A percentile compares a stretch with the other conserved stretches of the same genome.
Conservation (phyloP, 2,329 filamentous ascomycete genomes). For the Trichoderma guizhouense region DNA sequence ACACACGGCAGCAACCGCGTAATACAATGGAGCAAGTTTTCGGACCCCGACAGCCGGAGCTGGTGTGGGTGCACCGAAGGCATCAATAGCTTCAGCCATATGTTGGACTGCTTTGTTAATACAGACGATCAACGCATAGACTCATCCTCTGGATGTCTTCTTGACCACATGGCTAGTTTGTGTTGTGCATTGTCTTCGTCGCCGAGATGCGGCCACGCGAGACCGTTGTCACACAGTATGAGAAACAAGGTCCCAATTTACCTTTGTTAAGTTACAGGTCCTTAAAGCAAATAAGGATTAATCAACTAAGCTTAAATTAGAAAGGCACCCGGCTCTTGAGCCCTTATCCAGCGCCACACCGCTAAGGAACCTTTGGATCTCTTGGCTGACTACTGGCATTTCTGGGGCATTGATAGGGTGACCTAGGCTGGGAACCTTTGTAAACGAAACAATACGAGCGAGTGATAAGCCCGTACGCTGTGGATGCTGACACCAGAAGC, state of each 20-base stretch:
- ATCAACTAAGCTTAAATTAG: neutral
- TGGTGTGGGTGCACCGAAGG: neutral
- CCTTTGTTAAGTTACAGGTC: neutral
- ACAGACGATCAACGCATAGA: neutral
- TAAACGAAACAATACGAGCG: neutral
- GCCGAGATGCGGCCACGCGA: neutral
- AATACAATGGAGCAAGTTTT: neutral
- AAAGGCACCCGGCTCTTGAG: neutral
- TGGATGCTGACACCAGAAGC: neutral
- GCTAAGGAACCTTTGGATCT: slow-evolving; percentile 13
- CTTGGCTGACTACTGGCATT: neutral
- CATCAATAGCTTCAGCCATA: neutral
- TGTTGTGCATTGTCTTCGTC: neutral
- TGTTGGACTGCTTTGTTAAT: neutral
- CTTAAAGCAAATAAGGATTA: slow-evolving; percentile 12
- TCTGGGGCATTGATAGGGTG: neutral
- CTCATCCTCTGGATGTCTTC: neutral
- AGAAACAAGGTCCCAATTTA: slow-evolving; percentile 6
- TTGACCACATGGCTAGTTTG: neutral
- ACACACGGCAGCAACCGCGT: neutral
- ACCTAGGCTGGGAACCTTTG: slow-evolving; percentile 4
- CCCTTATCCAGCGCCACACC: slow-evolving; percentile 3
- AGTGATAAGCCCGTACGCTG: neutral
- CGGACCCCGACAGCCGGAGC: neutral
- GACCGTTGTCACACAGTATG: neutral